Evolutionary conservation across 106 monocot genomes (phyloP), one percentile per base, ranked within the genome.

Genomic region (Dioscorea dumetorum): DNA sequence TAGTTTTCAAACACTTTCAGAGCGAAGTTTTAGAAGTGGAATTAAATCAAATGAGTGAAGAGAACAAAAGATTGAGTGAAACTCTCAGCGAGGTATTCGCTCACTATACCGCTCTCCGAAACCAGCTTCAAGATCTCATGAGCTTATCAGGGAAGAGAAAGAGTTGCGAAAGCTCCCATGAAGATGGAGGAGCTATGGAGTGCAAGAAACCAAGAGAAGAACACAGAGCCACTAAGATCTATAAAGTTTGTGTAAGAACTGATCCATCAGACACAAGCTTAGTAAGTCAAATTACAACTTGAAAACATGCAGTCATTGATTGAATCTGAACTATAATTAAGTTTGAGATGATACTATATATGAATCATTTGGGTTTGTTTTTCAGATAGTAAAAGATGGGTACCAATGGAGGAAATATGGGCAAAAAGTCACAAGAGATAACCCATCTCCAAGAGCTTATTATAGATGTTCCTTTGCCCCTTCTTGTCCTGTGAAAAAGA

Each of bases 401-500:
- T 83, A 88, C 22, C 85, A 88, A 14, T 88, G 88, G 88, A 81
- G 85, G 66, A 85, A 88, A 58, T 88, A 93, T 65, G 85, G 92
- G 1, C 92, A 93, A 67, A 88, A 89, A 57, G 82, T 86, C 31
- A 93, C 88, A 5, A 85, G 88, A 57, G 85, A 88, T 51, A 93
- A 85, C 53, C 88, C 92, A 2, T 93, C 72, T 32, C 92, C 92
- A 13, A 78, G 92, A 70, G 92, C 92, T 63, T 93, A 93, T 63
- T 93, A 78, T 69, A 75, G 85, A 66, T 93, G 93, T 75, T 88
- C 93, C 11, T 84, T 74, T 70, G 88, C 93, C 1, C 93, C 93
- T 4, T 24, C 72, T 0, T 93, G 93, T 69, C 93, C 86, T 0
- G 93, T 86, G 8, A 93, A 89, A 60, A 93, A 93, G 81, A 93